A percentile compares a stretch with the other conserved stretches of the same genome.
Conservation (phyloP, 2,329 filamentous ascomycete species). For the Botrytis tulipae region DNA sequence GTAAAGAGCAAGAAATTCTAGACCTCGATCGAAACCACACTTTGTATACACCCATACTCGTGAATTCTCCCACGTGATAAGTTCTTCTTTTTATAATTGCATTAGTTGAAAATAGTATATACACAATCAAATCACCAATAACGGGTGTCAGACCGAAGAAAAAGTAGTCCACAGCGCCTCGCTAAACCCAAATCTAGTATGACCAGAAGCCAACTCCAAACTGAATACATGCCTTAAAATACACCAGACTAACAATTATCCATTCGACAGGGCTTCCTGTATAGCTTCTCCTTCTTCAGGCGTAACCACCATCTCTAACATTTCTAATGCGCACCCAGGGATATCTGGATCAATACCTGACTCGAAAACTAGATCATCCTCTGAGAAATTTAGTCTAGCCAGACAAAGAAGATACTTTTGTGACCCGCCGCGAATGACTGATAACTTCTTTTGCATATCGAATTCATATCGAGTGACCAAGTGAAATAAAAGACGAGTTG, state of each 20-base stretch:
- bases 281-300: slow-evolving; percentile 70
- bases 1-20: neutral
- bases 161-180: neutral
- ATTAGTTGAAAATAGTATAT: neutral
- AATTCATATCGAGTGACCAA: slow-evolving; percentile 61
- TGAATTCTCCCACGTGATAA: neutral
- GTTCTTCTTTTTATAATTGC: neutral
- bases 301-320: slow-evolving; percentile 78
- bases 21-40: neutral
- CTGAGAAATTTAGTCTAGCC: slow-evolving; percentile 79
- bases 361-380: slow-evolving; percentile 76
- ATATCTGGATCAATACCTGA: slow-evolving; percentile 73
- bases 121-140: neutral
- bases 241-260: neutral
- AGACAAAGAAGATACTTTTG: slow-evolving; percentile 82
- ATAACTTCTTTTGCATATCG: slow-evolving; percentile 70
- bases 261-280: slow-evolving; percentile 34
- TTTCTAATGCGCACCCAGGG: slow-evolving; percentile 74
- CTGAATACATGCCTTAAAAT: neutral
- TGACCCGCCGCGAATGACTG: slow-evolving; percentile 65
- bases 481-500: slow-evolving; percentile 60
- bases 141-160: neutral
- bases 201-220: neutral
- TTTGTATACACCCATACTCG: neutral
- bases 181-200: neutral